Base-by-base conservation (phyloP, 495 filamentous ascomycete genomes). In the Penicillium turbatum region DNA sequence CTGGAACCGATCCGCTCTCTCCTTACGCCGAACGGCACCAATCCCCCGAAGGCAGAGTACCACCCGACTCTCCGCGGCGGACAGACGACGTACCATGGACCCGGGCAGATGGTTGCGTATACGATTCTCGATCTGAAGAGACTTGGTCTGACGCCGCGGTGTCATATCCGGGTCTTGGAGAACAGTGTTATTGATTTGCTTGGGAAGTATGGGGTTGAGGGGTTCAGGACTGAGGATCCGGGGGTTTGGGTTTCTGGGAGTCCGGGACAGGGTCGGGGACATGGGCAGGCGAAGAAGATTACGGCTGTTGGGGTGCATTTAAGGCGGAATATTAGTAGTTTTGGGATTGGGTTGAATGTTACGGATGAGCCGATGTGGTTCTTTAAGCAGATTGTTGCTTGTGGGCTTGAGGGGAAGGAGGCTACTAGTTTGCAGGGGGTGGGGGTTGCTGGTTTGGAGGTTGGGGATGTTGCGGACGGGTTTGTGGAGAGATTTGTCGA, bases 51-150 rank as follows among this genome's bases (percentile, higher is more conserved):
- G 35, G 87, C 89, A 16, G 80, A 84, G 16, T 79, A 95, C 59
- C 66, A 82, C 35, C 77, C 84, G 48, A 85, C 90, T 6, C 80
- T 85, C 7, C 85, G 93, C 40, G 93, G 93, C 57, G 93, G 93
- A 0, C 88, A 93, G 53, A 92, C 88, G 0, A 97, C 93, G 5
- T 98, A 95, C 74, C 93, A 98, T 65, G 93, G 93, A 0, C 93
- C 93, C 0, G 93, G 93, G 0, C 93, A 98, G 66, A 71, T 92
- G 54, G 88, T 96, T 21, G 85, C 89, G 11, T 98, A 95, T 69
- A 89, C 92, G 12, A 82, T 97, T 35, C 69, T 93, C 17, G 89
- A 95, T 63, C 76, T 97, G 15, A 71, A 73, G n/a, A 61, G 70
- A 0, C 75, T 86, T 26, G 71, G 70, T 0, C 57, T 84, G 0